Evolutionary conservation across 495 filamentous ascomycete species (phyloP), one percentile per base, ranked within the genome.

Genomic region (Penicillium soppii): DNA sequence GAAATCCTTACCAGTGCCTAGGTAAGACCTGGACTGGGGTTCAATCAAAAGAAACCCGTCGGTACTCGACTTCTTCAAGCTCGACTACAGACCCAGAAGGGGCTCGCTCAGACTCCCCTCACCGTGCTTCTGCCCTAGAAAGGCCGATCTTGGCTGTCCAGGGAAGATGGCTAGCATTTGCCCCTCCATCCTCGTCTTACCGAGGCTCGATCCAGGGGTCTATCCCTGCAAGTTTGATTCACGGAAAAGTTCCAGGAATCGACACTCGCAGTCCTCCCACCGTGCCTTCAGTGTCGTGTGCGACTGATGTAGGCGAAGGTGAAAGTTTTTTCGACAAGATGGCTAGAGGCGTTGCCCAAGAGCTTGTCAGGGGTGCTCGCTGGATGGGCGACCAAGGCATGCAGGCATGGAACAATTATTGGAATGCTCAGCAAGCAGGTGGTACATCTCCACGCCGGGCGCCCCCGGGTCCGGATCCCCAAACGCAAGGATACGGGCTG

Each of bases 381-480:
- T 95, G 88, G 86, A 83, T 94, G 63, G 87, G 87, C 6, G 90
- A 88, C 57, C 88, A 95, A 54, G 87, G 91, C 5, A 77, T 86
- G 54, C 90, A 95, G 57, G 86, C 86, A 0, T 95, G 90, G 83
- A 91, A 90, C 56, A 89, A 77, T 57, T 97, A 97, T 67, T 94
- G 89, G 88, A 89, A 87, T 48, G 86, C 83, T 52, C 74, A 75
- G 41, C 76, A 81, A 52, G n/a, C 61, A 12, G 58, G 63, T 17
- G 66, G 57, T 16, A 47, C 56, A 13, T 54, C 54, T 12, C 43
- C 61, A 10, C 65, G 59, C n/a, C 66, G 64, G 30, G 60, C 63
- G 27, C 55, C 32, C 19, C 65, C 61, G 22, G 43, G 61, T 12
- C 57, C 67, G 12, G 65, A 70, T 29, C 50, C 54, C 12, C 69